Evolutionary conservation across 441 rosid genomes (phyloP).

Genomic region (Kokia cookei): DNA sequence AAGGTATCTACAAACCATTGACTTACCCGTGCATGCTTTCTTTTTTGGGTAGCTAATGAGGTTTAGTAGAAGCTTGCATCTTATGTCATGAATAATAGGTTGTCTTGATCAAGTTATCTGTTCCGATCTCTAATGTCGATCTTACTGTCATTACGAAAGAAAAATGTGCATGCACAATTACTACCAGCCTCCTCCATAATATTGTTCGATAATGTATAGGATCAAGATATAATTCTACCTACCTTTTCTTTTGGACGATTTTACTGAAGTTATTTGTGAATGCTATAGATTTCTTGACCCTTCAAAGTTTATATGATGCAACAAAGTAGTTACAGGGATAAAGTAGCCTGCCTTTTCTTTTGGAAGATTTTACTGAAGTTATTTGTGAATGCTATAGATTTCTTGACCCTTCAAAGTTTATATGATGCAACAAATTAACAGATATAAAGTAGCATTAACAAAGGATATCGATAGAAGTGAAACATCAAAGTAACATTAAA

Average conservation of each 20-base stretch:
- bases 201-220: background rate
- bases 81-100: background rate
- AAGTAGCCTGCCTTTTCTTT: background rate
- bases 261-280: background rate
- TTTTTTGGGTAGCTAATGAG: background rate
- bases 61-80: background rate
- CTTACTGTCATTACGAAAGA: background rate
- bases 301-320: background rate
- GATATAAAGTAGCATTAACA: background rate
- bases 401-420: background rate
- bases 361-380: background rate
- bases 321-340: background rate
- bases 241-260: no score
- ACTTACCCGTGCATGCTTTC: background rate
- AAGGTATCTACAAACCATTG: constrained; percentile 32
- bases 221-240: background rate
- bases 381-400: background rate
- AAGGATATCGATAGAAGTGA: background rate
- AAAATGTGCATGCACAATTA: background rate
- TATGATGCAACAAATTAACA: background rate
- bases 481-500: background rate
- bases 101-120: background rate
- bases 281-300: background rate
- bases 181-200: background rate
- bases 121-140: background rate